These are phyloP conservation scores for Cucurbita ficifolia DNA, from an alignment of 306 rosid species.

Conservation along the genomic window DNA sequence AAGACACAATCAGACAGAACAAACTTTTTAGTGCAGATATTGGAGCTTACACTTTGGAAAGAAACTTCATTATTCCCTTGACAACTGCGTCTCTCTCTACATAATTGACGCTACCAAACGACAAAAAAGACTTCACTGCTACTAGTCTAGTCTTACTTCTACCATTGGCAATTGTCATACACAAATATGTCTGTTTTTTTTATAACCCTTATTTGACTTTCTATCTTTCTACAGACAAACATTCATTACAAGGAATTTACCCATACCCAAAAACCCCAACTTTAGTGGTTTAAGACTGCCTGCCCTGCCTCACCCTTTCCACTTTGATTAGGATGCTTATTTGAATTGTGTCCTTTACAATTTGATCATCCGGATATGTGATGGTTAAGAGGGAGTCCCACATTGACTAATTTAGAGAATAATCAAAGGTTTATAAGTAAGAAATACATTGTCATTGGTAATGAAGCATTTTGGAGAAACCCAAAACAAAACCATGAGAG, in stretches of 20 bases:
- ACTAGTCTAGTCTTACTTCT: no score
- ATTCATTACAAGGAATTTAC: not conserved
- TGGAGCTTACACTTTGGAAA: not conserved
- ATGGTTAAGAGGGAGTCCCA: no score
- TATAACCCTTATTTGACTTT: not conserved
- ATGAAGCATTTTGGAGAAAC: no score
- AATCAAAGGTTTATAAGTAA: no score
- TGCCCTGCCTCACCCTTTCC: not conserved
- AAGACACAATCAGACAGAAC: not conserved
- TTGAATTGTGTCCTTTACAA: no score
- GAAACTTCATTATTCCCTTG: not conserved
- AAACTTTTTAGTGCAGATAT: not conserved
- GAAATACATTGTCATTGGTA: no score
- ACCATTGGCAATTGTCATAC: not conserved
- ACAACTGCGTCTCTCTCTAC: not conserved
- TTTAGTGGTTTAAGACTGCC: not conserved
- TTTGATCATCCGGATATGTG: no score
- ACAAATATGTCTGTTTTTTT: not conserved
- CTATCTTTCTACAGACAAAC: not conserved
- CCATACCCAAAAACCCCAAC: not conserved
- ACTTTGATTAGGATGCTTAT: not conserved
- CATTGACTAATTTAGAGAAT: no score
- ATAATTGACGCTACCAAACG: not conserved
- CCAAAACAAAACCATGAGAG: no score
- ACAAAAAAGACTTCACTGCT: not conserved